Conservation (phyloP, 257 asterid genomes). For the Anisodus acutangulus region DNA sequence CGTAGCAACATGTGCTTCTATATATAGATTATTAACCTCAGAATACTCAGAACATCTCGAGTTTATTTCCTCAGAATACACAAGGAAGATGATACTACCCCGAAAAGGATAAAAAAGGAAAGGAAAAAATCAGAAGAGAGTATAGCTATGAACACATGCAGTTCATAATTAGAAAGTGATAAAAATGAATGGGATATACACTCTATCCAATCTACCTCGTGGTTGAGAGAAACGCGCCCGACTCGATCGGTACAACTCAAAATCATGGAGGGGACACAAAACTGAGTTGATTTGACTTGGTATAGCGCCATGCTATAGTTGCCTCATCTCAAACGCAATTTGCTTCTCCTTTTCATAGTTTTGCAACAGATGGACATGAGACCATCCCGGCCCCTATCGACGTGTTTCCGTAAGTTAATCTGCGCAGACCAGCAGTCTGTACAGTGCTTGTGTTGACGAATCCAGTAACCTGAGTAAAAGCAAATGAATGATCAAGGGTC, state of each 20-base stretch:
- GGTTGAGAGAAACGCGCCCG: no score
- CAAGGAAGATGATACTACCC: no score
- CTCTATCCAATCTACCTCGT: no score
- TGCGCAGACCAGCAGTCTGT: not conserved
- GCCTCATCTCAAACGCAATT: not conserved
- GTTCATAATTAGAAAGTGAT: not conserved
- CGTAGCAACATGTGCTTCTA: not conserved
- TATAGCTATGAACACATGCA: not conserved
- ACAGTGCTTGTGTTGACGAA: not conserved
- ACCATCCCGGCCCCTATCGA: not conserved
- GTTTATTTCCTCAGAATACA: not conserved
- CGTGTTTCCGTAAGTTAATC: not conserved
- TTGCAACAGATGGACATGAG: not conserved
- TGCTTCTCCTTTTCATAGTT: not conserved
- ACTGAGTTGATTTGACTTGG: constrained; percentile 29
- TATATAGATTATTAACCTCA: not conserved
- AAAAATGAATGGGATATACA: not conserved
- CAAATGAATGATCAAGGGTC: not conserved
- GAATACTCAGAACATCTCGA: not conserved
- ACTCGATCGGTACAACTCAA: no score
- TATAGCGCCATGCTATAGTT: not conserved
- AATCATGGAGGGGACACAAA: constrained; percentile 25
- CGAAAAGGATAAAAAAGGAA: no score
- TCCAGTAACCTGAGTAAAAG: not conserved
- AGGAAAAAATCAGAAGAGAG: not conserved